phyloP scores from a whole-genome alignment of 2,329 filamentous ascomycete species.

The Epichloe amarillans region DNA sequence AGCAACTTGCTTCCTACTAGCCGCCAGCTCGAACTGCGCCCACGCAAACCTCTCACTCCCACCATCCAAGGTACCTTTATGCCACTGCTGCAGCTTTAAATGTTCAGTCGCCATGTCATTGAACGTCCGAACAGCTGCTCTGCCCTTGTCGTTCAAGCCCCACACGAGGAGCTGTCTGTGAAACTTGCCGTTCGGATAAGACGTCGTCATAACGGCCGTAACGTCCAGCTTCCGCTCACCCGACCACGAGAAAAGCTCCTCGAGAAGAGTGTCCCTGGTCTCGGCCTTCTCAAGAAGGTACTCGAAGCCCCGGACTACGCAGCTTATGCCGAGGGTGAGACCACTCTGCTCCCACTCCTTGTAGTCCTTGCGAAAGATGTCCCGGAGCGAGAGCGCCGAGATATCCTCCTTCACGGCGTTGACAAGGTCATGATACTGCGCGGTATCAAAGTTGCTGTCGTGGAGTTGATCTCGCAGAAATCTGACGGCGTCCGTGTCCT shows the following conservation, averaged over 20 bases:
- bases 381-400: slow-evolving; percentile 42
- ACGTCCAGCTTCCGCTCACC: slow-evolving; percentile 47
- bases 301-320: slow-evolving; percentile 47
- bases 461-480: slow-evolving; percentile 40
- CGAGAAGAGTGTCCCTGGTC: slow-evolving; percentile 30
- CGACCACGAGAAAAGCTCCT: slow-evolving; percentile 37
- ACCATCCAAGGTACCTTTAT: slow-evolving; percentile 31
- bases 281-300: slow-evolving; percentile 45
- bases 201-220: slow-evolving; percentile 57
- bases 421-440: slow-evolving; percentile 45
- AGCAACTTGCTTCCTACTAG: slow-evolving; percentile 57
- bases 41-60: slow-evolving; percentile 45
- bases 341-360: slow-evolving; percentile 57
- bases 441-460: slow-evolving; percentile 34
- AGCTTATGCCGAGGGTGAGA: slow-evolving; percentile 52
- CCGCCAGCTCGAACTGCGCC: slow-evolving; percentile 48
- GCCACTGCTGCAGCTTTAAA: slow-evolving; percentile 45
- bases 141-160: slow-evolving; percentile 38
- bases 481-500: slow-evolving; percentile 43
- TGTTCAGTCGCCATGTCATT: slow-evolving; percentile 26
- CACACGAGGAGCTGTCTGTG: slow-evolving; percentile 55
- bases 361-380: slow-evolving; percentile 71
- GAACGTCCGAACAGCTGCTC: slow-evolving; percentile 42
- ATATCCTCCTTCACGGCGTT: slow-evolving; percentile 55
- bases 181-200: slow-evolving; percentile 40